A percentile compares a stretch with the other conserved stretches of the same genome.
Conservation (phyloP, 1,284 basidiomycete genomes). For the Cryptococcus floricola region DNA sequence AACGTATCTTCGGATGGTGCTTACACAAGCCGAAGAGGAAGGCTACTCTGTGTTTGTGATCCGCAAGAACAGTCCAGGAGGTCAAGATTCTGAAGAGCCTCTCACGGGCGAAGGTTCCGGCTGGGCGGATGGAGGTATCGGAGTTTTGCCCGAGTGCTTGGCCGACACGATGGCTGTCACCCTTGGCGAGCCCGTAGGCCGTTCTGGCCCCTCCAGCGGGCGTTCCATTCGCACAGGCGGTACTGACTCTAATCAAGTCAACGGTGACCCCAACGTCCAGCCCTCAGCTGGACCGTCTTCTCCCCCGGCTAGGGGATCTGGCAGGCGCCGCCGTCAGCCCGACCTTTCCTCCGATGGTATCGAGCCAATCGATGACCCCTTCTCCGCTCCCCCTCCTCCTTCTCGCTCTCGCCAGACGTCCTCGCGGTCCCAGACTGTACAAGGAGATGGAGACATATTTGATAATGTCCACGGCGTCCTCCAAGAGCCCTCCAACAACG, state of each 20-base stretch:
- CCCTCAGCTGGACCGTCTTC: conserved; percentile 9
- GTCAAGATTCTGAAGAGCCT: conserved; percentile 16
- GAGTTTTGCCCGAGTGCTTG: conserved; percentile 38
- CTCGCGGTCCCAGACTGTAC: conserved; percentile 5
- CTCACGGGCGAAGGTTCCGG: conserved; percentile 29
- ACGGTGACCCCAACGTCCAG: background rate
- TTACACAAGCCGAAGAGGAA: conserved; percentile 80
- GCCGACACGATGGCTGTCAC: conserved; percentile 42
- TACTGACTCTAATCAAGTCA: background rate
- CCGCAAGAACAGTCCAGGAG: conserved; percentile 33
- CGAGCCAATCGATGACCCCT: conserved; percentile 7
- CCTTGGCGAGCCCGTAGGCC: conserved; percentile 37
- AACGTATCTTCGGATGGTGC: conserved; percentile 76
- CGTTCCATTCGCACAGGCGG: conserved; percentile 3
- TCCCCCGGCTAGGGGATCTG: conserved; percentile 8
- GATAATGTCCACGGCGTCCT: conserved; percentile 13
- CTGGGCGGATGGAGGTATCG: conserved; percentile 43
- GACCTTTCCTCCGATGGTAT: conserved; percentile 13
- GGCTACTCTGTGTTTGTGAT: conserved; percentile 89
- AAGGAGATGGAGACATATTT: conserved; percentile 11
- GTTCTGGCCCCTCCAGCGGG: conserved; percentile 14
- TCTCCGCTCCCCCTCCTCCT: conserved; percentile 4
- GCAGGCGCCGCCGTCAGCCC: conserved; percentile 14
- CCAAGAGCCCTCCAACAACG: background rate
- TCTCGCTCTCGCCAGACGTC: conserved; percentile 15